These are phyloP conservation scores for Diaporthe ampelina DNA, from an alignment of 2,329 filamentous ascomycete species.

Conservation along the genomic window DNA sequence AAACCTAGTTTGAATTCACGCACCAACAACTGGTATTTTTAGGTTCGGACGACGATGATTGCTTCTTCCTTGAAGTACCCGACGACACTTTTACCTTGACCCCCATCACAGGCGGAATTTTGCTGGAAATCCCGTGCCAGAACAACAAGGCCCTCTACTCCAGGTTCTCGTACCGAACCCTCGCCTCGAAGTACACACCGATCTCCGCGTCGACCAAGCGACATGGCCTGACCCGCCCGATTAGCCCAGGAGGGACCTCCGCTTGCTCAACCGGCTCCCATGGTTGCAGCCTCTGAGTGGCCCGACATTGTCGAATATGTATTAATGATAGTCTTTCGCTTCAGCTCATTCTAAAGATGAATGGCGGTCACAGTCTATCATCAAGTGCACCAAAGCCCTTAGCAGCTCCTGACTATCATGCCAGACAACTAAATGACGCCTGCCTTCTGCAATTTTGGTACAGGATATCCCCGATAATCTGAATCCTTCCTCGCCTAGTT, in stretches of 20 bases:
- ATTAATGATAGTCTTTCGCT: slow-evolving; percentile 39
- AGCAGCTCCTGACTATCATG: slow-evolving; percentile 28
- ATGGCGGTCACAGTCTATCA: background rate
- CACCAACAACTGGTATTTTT: slow-evolving; percentile 78
- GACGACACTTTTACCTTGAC: slow-evolving; percentile 35
- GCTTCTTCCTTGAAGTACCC: slow-evolving; percentile 43
- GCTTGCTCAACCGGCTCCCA: slow-evolving; percentile 12
- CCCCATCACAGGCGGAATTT: slow-evolving; percentile 36
- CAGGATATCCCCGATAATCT: slow-evolving; percentile 14
- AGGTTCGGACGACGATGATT: slow-evolving; percentile 96
- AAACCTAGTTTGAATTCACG: slow-evolving; percentile 79
- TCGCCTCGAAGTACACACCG: slow-evolving; percentile 42
- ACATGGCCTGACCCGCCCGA: slow-evolving; percentile 19
- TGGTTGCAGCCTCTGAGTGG: slow-evolving; percentile 25
- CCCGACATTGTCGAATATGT: slow-evolving; percentile 35
- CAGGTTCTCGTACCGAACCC: slow-evolving; percentile 44
- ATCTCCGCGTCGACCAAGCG: slow-evolving; percentile 44
- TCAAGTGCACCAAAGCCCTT: slow-evolving; percentile 15
- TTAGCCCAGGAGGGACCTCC: background rate
- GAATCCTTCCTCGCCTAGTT: slow-evolving; percentile 19
- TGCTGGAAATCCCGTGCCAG: slow-evolving; percentile 39
- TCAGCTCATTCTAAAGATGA: slow-evolving; percentile 32
- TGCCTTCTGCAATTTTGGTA: slow-evolving; percentile 28
- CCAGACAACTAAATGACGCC: slow-evolving; percentile 2
- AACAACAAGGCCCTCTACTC: slow-evolving; percentile 35